Evolutionary conservation across 805 yeast species (phyloP).

Genomic region (Sugiyamaella qingdaonensis): DNA sequence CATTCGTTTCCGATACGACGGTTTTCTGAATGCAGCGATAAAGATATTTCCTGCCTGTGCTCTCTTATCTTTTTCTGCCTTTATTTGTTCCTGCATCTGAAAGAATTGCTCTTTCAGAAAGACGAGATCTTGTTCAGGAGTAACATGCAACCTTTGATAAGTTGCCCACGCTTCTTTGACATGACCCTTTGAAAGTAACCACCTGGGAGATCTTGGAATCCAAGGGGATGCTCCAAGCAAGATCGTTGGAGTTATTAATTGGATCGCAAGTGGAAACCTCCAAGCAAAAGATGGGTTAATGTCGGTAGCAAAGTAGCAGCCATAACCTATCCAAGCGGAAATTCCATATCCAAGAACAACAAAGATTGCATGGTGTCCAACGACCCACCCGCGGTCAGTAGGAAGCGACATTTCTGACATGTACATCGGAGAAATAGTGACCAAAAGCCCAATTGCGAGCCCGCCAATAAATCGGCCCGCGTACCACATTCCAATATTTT

Average conservation of each 20-base stretch:
- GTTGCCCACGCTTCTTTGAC: background rate
- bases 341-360: slow-evolving; percentile 3
- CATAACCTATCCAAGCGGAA: background rate
- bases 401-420: slow-evolving; percentile 2
- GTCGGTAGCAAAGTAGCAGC: background rate
- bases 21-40: background rate
- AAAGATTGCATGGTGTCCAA: background rate
- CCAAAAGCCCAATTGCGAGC: background rate
- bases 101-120: background rate
- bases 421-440: background rate
- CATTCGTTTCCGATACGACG: slow-evolving; percentile 11
- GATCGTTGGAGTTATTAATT: slow-evolving; percentile 1
- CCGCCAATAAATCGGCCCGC: background rate
- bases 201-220: slow-evolving; percentile 8
- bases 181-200: slow-evolving; percentile 8
- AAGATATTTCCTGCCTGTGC: slow-evolving; percentile 4
- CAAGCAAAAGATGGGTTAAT: background rate
- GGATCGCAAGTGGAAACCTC: slow-evolving; percentile 1
- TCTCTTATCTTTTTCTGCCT: slow-evolving; percentile 5
- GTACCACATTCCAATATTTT: slow-evolving; percentile 49
- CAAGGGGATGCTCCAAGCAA: slow-evolving; percentile 1
- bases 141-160: background rate
- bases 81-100: slow-evolving; percentile 7
- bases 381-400: background rate
- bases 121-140: background rate